These are phyloP conservation scores for Chamaecrista fasciculata DNA, from an alignment of 306 rosid species.

Conservation along the genomic window DNA sequence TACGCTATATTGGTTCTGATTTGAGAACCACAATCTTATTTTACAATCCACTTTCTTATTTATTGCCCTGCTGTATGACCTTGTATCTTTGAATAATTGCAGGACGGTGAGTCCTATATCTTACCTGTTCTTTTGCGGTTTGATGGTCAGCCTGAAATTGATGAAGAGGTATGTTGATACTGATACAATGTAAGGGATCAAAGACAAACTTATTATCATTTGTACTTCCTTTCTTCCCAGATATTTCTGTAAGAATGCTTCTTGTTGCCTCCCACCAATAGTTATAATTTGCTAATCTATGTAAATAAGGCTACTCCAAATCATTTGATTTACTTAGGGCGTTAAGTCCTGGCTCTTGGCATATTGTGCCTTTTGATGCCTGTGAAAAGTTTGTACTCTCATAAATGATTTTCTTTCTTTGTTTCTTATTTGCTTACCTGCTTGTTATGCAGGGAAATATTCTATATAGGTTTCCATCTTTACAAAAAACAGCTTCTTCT, in stretches of 20 bases:
- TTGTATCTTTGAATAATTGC: conserved; percentile 44
- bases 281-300: conserved; percentile 23
- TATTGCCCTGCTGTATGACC: conserved; percentile 24
- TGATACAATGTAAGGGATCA: conserved; percentile 27
- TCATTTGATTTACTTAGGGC: neutral
- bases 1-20: neutral
- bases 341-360: neutral
- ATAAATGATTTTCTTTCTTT: neutral
- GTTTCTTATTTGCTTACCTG: conserved; percentile 27
- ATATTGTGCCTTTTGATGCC: neutral
- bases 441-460: conserved; percentile 88
- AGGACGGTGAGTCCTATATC: conserved; percentile 92
- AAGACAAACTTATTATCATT: neutral
- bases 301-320: conserved; percentile 5
- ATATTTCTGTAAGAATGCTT: conserved; percentile 8
- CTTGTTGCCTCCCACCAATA: conserved; percentile 21
- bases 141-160: conserved; percentile 93
- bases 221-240: conserved; percentile 1
- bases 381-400: neutral
- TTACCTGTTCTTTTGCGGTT: conserved; percentile 90
- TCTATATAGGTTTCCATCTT: conserved; percentile 87
- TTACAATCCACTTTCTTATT: neutral
- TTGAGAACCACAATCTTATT: neutral
- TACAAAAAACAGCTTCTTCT: conserved; percentile 84
- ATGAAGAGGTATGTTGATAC: conserved; percentile 78